Evolutionary conservation across 2,329 filamentous ascomycete genomes (phyloP).

Genomic region (Cadophora malorum): DNA sequence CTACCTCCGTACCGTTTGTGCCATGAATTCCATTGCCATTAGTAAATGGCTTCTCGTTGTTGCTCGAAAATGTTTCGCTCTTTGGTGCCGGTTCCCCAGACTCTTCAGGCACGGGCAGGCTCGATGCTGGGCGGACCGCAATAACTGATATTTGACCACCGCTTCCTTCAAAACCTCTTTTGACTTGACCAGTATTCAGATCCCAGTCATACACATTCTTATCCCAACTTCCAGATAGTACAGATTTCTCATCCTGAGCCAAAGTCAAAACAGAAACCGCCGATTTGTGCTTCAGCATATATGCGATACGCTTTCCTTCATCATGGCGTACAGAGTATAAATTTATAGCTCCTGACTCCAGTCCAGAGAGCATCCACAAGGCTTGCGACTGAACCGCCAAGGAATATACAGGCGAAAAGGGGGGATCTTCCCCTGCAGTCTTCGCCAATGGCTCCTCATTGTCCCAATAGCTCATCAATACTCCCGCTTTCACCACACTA

Average conservation of each 20-base stretch:
- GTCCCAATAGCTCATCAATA: slow-evolving; percentile 97
- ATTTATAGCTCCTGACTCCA: slow-evolving; percentile 92
- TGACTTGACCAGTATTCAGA: slow-evolving; percentile 80
- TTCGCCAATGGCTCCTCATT: slow-evolving; percentile 75
- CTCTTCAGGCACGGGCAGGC: slow-evolving; percentile 76
- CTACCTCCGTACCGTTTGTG: slow-evolving; percentile 50
- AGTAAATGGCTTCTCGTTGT: slow-evolving; percentile 65
- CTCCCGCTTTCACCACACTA: slow-evolving; percentile 93
- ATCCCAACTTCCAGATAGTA: slow-evolving; percentile 96
- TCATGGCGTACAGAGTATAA: slow-evolving; percentile 92
- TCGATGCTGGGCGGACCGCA: slow-evolving; percentile 81
- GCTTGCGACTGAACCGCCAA: slow-evolving; percentile 89
- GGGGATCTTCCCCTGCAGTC: slow-evolving; percentile 58
- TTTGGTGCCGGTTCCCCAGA: slow-evolving; percentile 62
- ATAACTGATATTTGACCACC: slow-evolving; percentile 87
- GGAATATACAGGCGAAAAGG: slow-evolving; percentile 91
- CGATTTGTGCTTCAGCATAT: slow-evolving; percentile 83
- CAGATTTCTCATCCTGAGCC: slow-evolving; percentile 81
- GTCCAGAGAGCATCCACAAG: slow-evolving; percentile 87
- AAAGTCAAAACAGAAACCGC: slow-evolving; percentile 88
- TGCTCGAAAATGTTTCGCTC: slow-evolving; percentile 78
- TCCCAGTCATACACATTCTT: slow-evolving; percentile 96
- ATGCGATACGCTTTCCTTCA: slow-evolving; percentile 87
- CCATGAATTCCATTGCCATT: slow-evolving; percentile 57
- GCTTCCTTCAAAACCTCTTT: slow-evolving; percentile 77